A percentile compares a stretch with the other conserved stretches of the same genome.
phyloP scores from a whole-genome alignment of 2,329 filamentous ascomycete genomes.

The Ceratocystis eucalypticola region DNA sequence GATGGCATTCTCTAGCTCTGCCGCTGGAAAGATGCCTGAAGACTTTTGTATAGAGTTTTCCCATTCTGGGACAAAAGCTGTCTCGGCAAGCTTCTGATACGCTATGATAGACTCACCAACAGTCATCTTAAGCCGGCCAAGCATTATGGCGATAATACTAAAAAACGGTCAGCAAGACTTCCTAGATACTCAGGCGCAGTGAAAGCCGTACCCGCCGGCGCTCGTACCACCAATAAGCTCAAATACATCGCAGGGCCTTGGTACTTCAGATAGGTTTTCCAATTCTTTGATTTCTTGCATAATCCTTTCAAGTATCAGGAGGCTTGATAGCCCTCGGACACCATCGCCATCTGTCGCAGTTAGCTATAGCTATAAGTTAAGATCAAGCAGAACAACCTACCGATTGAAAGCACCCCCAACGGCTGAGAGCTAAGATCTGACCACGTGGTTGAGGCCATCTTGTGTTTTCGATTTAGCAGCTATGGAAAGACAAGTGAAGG shows the following conservation, averaged over 20 bases:
- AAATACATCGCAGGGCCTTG: constrained; percentile 24
- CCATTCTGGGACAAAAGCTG: neutral
- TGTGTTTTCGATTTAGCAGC: too few relatives aligned
- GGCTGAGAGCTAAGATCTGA: too few relatives aligned
- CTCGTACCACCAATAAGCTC: constrained; percentile 25
- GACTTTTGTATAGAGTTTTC: neutral
- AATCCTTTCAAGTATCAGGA: constrained; percentile 23
- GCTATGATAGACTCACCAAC: neutral
- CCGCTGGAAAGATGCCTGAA: neutral
- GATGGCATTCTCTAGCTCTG: neutral
- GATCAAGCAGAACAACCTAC: too few relatives aligned
- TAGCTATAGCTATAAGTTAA: too few relatives aligned
- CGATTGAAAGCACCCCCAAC: too few relatives aligned
- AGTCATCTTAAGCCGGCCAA: neutral
- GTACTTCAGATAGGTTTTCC: constrained; percentile 20
- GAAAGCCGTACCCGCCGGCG: constrained; percentile 4
- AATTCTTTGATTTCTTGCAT: constrained; percentile 21
- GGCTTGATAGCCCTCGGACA: constrained; percentile 23
- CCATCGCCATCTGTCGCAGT: constrained; percentile 22
- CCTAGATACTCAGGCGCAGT: neutral
- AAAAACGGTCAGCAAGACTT: neutral
- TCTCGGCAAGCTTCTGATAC: neutral
- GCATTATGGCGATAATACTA: neutral
- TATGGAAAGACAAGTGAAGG: too few relatives aligned
- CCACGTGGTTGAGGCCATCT: too few relatives aligned